Evolutionary conservation across 805 yeast genomes (phyloP), one percentile per base, ranked within the genome.

Genomic region (Spathaspora arborariae): DNA sequence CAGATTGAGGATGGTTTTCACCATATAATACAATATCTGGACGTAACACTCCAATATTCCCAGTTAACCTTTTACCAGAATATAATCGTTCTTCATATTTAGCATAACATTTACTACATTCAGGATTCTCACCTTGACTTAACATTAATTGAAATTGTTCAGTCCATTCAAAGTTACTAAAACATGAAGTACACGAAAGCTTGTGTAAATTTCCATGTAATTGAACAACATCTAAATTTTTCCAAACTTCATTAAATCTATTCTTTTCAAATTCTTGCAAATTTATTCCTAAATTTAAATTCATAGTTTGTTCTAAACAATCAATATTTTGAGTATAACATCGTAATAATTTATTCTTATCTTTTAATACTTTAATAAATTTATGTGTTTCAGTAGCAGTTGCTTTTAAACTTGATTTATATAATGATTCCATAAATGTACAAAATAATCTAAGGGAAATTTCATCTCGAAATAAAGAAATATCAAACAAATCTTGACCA

Each of bases 291-390:
- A 84, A 71, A 34, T 72, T 74, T 46, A 91, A 68, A 19, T 88
- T 85, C 20, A 84, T 73, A 41, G 72, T 68, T 42, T 80, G 68
- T 59, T 92, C 98, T 30, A 92, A 70, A 0, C 96, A 91, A 63
- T 92, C 99, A 49, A 92, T 92, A 61, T 92, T 92, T 59, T 94
- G 98, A 1, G 98, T 92, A 62, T 92, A 92, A 66, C 97, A 89
- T 48, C 96, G 72, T 42, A 90, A 63, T 39, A 91, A 74, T 64
- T 84, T 85, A 50, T 77, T 81, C 59, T 79, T 79, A 46, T 76
- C 81, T 56, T 79, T 80, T 45, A 84, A 63, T 38, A 71, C 74
- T 45, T 73, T 75, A 37, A 92, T 82, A 57, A 92, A 88, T 51
- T 74, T 71, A 63, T 92, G 98, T 1, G 96, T 88, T 54, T 78